A percentile compares a stretch with the other conserved stretches of the same genome.
These are phyloP conservation scores for Filosporella fistucella DNA, from an alignment of 495 filamentous ascomycete species.

Conservation along the genomic window DNA sequence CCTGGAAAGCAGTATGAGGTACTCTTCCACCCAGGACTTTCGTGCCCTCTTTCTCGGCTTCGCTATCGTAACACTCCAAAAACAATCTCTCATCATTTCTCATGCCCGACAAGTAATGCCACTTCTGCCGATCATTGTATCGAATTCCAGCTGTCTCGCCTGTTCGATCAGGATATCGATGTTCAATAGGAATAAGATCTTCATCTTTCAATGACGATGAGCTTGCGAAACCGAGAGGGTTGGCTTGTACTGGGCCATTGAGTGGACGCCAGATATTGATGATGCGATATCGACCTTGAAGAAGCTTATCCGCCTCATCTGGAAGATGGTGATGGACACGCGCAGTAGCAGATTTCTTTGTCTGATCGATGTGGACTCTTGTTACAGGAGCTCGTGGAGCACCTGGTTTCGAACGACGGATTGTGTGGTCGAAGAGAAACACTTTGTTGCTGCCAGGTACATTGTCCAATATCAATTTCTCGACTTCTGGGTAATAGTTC, in stretches of 20 bases:
- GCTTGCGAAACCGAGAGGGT: constrained; percentile 68
- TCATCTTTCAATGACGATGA: constrained; percentile 51
- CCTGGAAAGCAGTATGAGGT: constrained; percentile 78
- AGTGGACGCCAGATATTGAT: constrained; percentile 87
- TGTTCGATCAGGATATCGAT: constrained; percentile 66
- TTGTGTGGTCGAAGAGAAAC: constrained; percentile 86
- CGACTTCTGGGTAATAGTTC: constrained; percentile 82
- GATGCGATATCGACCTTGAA: constrained; percentile 66
- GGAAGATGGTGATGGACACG: constrained; percentile 63
- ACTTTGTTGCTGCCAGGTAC: constrained; percentile 60
- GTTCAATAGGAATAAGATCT: constrained; percentile 68
- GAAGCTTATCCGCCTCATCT: constrained; percentile 49
- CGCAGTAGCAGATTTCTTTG: constrained; percentile 50
- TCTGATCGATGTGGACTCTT: constrained; percentile 82
- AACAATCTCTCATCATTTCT: constrained; percentile 67
- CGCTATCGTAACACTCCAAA: constrained; percentile 78
- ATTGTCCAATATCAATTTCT: constrained; percentile 54
- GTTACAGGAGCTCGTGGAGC: constrained; percentile 61
- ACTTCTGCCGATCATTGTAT: constrained; percentile 54
- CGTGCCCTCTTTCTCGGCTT: constrained; percentile 38
- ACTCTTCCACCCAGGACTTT: constrained; percentile 58
- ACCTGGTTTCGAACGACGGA: constrained; percentile 55
- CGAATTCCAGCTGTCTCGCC: constrained; percentile 76
- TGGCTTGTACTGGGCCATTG: constrained; percentile 64
- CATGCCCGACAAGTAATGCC: constrained; percentile 81